Evolutionary conservation across 176 grass and related monocot species (phyloP).

Genomic region (Triticum monococcum): DNA sequence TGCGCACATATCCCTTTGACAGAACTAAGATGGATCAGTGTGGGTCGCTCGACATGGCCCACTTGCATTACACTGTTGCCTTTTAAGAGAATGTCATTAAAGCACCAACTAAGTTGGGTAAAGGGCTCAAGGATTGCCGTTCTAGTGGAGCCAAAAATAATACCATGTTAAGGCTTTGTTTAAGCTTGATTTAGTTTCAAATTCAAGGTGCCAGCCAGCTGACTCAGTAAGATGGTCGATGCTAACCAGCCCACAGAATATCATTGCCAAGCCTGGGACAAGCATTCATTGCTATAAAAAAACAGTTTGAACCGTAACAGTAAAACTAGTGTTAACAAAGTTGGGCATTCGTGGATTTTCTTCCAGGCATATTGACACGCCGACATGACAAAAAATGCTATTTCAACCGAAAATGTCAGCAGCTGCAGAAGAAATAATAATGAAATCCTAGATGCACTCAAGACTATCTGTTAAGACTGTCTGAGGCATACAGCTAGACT

Average conservation of each 20-base stretch:
- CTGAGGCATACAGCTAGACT: neutral
- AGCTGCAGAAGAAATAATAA: slow-evolving; percentile 26
- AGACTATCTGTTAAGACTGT: slow-evolving; percentile 9
- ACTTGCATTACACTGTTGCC: neutral
- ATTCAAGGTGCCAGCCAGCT: neutral
- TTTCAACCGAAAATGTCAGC: neutral
- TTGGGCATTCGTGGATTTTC: neutral
- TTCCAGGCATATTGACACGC: neutral
- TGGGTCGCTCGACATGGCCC: neutral
- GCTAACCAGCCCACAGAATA: neutral
- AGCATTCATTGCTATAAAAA: neutral
- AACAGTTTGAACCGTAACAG: neutral
- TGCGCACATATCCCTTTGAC: neutral
- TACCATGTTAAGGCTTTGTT: neutral
- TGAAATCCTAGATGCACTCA: slow-evolving; percentile 26
- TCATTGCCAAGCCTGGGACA: neutral
- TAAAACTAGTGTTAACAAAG: neutral
- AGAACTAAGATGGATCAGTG: slow-evolving; percentile 1
- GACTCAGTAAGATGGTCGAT: neutral
- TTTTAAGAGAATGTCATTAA: neutral
- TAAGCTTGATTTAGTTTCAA: neutral
- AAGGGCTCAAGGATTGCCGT: neutral
- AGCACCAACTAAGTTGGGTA: neutral
- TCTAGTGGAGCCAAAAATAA: neutral
- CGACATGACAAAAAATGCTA: neutral